Evolutionary conservation across 2,329 filamentous ascomycete genomes (phyloP).

Genomic region (Cercospora sojina): DNA sequence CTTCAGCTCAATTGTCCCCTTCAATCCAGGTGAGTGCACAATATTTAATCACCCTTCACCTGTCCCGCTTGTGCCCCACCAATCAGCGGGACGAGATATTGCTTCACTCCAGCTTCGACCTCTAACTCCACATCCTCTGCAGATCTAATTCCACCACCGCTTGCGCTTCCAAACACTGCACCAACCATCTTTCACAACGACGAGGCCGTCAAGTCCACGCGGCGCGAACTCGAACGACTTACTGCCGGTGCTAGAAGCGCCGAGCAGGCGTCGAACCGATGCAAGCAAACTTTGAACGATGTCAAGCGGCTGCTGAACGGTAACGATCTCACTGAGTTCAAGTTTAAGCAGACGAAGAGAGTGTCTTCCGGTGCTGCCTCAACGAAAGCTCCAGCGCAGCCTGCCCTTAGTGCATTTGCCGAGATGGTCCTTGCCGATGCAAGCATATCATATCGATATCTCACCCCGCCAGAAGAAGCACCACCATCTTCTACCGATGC

Average conservation of each 20-base stretch:
- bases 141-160: slow-evolving; percentile 50
- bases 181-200: slow-evolving; percentile 37
- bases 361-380: slow-evolving; percentile 11
- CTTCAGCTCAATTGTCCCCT: slow-evolving; percentile 75
- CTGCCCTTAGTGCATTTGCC: slow-evolving; percentile 53
- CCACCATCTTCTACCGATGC: not conserved
- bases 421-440: slow-evolving; percentile 52
- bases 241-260: slow-evolving; percentile 66
- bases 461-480: slow-evolving; percentile 31
- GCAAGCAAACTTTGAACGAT: slow-evolving; percentile 71
- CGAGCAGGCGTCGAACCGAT: slow-evolving; percentile 60
- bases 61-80: slow-evolving; percentile 1
- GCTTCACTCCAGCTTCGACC: slow-evolving; percentile 9
- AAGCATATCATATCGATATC: slow-evolving; percentile 40
- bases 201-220: slow-evolving; percentile 26
- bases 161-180: slow-evolving; percentile 43
- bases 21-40: slow-evolving; percentile 64
- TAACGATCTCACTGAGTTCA: slow-evolving; percentile 66
- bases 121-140: slow-evolving; percentile 14
- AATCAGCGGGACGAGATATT: not conserved
- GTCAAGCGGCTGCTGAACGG: slow-evolving; percentile 71
- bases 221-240: slow-evolving; percentile 61
- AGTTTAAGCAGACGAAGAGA: slow-evolving; percentile 44
- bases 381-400: slow-evolving; percentile 19
- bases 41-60: slow-evolving; percentile 11